phyloP scores from a whole-genome alignment of 371 early-diverging fungal genomes.

The Apophysomyces trapeziformis region DNA sequence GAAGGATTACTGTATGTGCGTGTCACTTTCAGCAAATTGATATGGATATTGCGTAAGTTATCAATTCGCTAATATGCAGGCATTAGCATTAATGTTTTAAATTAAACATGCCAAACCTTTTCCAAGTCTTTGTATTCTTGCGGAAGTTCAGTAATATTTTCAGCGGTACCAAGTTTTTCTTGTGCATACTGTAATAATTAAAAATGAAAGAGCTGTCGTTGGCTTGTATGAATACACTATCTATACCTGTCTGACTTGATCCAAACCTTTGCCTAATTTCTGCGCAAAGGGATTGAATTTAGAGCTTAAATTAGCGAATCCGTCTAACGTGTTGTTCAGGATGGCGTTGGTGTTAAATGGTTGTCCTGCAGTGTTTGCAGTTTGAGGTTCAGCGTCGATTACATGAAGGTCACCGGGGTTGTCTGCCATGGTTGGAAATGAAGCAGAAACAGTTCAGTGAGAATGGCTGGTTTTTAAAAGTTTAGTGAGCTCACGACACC shows the following conservation, averaged over 20 bases:
- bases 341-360: conserved; percentile 39
- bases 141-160: conserved; percentile 88
- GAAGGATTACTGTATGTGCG: conserved; percentile 71
- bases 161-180: conserved; percentile 81
- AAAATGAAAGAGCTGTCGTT: background rate
- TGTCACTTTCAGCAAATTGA: conserved; percentile 68
- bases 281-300: conserved; percentile 76
- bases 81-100: background rate
- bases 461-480: no score
- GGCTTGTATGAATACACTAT: background rate
- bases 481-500: no score
- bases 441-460: no score
- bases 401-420: conserved; percentile 31
- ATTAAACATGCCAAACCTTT: conserved; percentile 38
- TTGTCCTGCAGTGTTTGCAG: conserved; percentile 8
- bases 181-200: conserved; percentile 69
- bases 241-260: conserved; percentile 80
- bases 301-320: conserved; percentile 63
- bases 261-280: conserved; percentile 72
- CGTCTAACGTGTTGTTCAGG: conserved; percentile 58
- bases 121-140: conserved; percentile 86
- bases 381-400: conserved; percentile 40
- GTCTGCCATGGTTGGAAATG: conserved; percentile 25
- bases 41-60: conserved; percentile 67
- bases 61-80: conserved; percentile 55